Base-by-base conservation (phyloP, 1,139 yeast species). In the Kluyveromyces sp. region DNA sequence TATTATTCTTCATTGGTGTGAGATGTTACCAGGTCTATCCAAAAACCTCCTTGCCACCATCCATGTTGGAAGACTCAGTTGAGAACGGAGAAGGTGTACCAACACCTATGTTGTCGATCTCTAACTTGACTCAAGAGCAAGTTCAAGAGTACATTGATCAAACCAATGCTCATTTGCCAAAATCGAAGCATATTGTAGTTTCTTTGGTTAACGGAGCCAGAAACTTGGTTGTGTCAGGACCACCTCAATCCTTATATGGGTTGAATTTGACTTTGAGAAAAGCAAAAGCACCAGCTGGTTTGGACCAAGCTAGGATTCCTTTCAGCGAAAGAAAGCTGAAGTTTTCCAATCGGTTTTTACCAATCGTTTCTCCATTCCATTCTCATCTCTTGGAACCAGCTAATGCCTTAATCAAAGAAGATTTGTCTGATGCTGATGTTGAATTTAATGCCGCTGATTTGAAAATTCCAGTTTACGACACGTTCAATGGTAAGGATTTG, bases 161-260 rank as follows among this genome's bases (percentile, higher is more conserved):
- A 66, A 92, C 99, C 49, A 92, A 92, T 71, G 78, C 83, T 63
- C 97, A 89, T 69, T 78, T 92, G 68, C 97, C 98, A 56, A 70
- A 73, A 46, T 95, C 87, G 60, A 87, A 87, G 69, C 96, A 87
- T 63, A 83, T 92, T 60, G 86, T 83, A 49, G 82, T 92, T 54
- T 88, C 97, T 43, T 78, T 92, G 63, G 75, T 89, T 56, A 92
- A 92, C 62, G 98, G 98, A 65, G 95, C 96, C 39, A 80, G 95
- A 70, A 87, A 88, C 68, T 75, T 88, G 71, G 98, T 92, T 49
- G 86, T 92, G 45, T 80, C 95, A 31, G 99, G 99, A 65, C 98
- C 98, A 43, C 97, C 98, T 45, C 96, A 88, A 73, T 88, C 97
- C n/a, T 74, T 92, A 55, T 92, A 92, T 60, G 99, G 99, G 73